phyloP scores from a whole-genome alignment of 768 basidiomycete species.

The Rhodotorula babjevae region DNA sequence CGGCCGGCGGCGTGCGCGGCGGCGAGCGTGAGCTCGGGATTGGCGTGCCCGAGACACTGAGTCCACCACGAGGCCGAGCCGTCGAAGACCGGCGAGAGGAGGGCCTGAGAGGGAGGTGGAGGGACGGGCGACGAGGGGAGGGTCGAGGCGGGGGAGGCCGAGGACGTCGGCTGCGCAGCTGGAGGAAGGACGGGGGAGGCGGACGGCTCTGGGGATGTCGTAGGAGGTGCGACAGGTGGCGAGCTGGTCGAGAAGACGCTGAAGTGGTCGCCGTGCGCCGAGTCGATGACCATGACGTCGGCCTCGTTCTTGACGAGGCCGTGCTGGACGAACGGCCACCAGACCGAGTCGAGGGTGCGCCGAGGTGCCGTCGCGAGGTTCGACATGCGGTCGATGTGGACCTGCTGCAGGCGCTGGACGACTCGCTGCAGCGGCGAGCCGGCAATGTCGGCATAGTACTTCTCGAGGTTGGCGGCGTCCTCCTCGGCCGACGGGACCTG shows the following conservation, averaged over 20 bases:
- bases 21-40: slow-evolving; percentile 70
- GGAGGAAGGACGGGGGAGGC: slow-evolving; percentile 7
- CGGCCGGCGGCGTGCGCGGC: slow-evolving; percentile 85
- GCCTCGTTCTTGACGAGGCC: slow-evolving; percentile 60
- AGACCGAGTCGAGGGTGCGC: slow-evolving; percentile 70
- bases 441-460: slow-evolving; percentile 62
- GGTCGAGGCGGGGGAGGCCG: neutral
- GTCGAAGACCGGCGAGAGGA: slow-evolving; percentile 65
- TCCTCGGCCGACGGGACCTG: slow-evolving; percentile 40
- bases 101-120: slow-evolving; percentile 22
- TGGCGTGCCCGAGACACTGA: slow-evolving; percentile 78
- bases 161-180: neutral
- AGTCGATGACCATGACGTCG: slow-evolving; percentile 86
- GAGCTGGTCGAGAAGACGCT: slow-evolving; percentile 57
- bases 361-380: slow-evolving; percentile 72
- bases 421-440: slow-evolving; percentile 50
- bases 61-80: slow-evolving; percentile 99
- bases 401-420: slow-evolving; percentile 59
- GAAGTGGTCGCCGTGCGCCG: slow-evolving; percentile 81
- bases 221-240: neutral
- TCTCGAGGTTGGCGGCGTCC: slow-evolving; percentile 57
- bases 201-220: slow-evolving; percentile 3
- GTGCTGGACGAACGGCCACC: slow-evolving; percentile 99
- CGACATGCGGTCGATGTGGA: slow-evolving; percentile 63
- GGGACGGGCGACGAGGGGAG: neutral